phyloP scores from a whole-genome alignment of 345 rosid species.

The Arabidopsis suecica region DNA sequence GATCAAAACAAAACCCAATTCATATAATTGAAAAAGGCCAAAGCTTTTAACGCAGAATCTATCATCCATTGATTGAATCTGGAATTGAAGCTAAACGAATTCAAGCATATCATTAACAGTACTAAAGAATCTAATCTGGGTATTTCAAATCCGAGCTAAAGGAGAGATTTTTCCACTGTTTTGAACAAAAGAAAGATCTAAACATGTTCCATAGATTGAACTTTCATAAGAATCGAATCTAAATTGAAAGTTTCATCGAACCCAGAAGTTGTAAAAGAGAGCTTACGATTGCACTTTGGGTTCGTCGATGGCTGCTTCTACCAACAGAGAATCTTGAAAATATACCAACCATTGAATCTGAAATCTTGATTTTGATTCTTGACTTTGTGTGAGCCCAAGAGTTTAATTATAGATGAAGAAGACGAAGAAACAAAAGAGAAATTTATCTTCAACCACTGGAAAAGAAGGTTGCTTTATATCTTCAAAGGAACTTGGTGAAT shows the following conservation, averaged over 20 bases:
- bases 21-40: background rate
- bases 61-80: constrained; percentile 23
- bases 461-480: constrained; percentile 37
- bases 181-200: constrained; percentile 26
- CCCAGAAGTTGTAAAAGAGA: constrained; percentile 4
- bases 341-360: constrained; percentile 72
- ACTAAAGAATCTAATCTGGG: constrained; percentile 7
- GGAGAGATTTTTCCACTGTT: constrained; percentile 2
- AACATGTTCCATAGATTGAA: constrained; percentile 11
- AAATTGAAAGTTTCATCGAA: background rate
- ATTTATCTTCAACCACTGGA: constrained; percentile 16
- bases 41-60: background rate
- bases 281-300: constrained; percentile 87
- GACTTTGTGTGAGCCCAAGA: constrained; percentile 14
- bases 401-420: background rate
- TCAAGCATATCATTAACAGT: constrained; percentile 5
- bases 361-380: constrained; percentile 27
- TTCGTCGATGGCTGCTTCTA: constrained; percentile 73
- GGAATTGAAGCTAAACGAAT: constrained; percentile 3
- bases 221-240: constrained; percentile 5
- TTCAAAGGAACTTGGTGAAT: constrained; percentile 17
- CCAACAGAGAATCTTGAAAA: constrained; percentile 86
- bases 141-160: constrained; percentile 24
- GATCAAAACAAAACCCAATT: constrained; percentile 31
- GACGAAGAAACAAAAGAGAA: background rate